phyloP scores from a whole-genome alignment of 257 asterid species.

The Leonotis leonurus region DNA sequence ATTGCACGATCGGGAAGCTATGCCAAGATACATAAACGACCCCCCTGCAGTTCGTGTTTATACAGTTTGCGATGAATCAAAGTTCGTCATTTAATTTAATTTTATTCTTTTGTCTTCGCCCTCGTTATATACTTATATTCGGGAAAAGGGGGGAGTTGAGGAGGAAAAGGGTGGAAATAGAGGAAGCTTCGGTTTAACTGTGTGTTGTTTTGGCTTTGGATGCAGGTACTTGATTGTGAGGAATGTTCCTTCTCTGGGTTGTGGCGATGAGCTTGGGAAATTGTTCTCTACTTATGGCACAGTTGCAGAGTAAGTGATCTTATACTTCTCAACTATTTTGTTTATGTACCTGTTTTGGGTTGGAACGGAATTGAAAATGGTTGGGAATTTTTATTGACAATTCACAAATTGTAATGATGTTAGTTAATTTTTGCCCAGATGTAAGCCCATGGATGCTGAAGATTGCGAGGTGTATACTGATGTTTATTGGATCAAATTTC shows the following conservation, averaged over 20 bases:
- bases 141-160: not conserved
- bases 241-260: constrained; percentile 84
- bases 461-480: constrained; percentile 79
- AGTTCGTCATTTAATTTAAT: constrained; percentile 28
- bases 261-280: constrained; percentile 63
- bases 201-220: not conserved
- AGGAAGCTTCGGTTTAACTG: not conserved
- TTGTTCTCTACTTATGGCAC: constrained; percentile 58
- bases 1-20: constrained; percentile 14
- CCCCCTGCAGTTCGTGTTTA: constrained; percentile 69
- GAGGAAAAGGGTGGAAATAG: not conserved
- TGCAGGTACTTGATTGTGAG: constrained; percentile 69
- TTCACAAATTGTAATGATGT: not conserved
- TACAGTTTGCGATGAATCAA: constrained; percentile 93
- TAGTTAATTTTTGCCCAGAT: constrained; percentile 33
- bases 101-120: not conserved
- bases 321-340: not conserved
- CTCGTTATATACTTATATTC: not conserved
- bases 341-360: not conserved
- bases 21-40: constrained; percentile 66
- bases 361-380: not conserved
- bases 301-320: constrained; percentile 54
- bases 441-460: constrained; percentile 93
- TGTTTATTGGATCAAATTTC: constrained; percentile 83
- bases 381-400: not conserved